These are phyloP conservation scores for Umbilicaria muhlenbergii DNA, from an alignment of 495 filamentous ascomycete species.

Conservation along the genomic window DNA sequence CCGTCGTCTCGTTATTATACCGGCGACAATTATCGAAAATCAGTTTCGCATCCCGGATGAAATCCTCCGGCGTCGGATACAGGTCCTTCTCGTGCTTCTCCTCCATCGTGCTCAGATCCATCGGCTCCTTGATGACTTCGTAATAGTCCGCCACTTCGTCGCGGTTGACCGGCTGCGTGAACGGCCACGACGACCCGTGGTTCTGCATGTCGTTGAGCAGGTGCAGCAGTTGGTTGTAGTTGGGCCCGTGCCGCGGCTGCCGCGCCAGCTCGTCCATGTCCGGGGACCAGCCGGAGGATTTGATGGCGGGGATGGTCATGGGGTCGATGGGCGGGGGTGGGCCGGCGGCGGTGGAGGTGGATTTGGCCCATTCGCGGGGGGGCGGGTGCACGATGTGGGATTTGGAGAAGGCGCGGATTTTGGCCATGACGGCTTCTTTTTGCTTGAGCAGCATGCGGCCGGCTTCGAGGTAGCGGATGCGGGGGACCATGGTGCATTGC, in stretches of 20 bases:
- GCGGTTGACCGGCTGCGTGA: constrained; percentile 81
- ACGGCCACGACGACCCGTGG: constrained; percentile 82
- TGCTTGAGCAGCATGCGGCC: constrained; percentile 95
- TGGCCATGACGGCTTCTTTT: constrained; percentile 84
- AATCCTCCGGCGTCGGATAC: constrained; percentile 84
- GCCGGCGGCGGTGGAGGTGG: too few relatives aligned
- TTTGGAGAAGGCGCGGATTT: constrained; percentile 82
- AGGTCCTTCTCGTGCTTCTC: constrained; percentile 85
- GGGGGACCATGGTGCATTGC: constrained; percentile 96
- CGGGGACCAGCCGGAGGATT: constrained; percentile 81
- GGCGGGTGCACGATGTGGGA: constrained; percentile 77
- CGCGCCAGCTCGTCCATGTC: constrained; percentile 96
- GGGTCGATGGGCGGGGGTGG: constrained; percentile 53
- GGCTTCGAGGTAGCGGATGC: constrained; percentile 83
- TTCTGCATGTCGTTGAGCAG: constrained; percentile 94
- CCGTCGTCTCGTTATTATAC: constrained; percentile 91
- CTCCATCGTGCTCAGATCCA: constrained; percentile 96
- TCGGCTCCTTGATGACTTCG: constrained; percentile 93
- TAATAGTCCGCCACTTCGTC: constrained; percentile 97
- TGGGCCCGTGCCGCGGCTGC: constrained; percentile 92
- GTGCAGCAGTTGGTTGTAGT: constrained; percentile 84
- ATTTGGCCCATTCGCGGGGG: constrained; percentile 65
- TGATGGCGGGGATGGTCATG: constrained; percentile 65
- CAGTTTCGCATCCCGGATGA: constrained; percentile 77
- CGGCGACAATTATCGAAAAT: constrained; percentile 90